Evolutionary conservation across 768 basidiomycete species (phyloP).

Genomic region (Cystobasidium tubakii): DNA sequence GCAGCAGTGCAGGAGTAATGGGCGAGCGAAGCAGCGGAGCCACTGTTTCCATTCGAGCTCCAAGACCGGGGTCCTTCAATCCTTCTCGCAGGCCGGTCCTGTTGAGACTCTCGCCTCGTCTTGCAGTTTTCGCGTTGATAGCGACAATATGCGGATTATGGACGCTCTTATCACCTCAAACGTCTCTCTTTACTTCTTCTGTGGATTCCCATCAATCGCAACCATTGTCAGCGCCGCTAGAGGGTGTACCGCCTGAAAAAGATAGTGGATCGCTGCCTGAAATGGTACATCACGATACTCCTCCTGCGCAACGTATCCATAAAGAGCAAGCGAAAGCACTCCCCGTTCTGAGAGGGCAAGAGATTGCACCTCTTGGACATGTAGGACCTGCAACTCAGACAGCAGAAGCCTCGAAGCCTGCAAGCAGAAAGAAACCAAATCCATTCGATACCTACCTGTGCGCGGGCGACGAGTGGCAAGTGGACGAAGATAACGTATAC

Average conservation of each 20-base stretch:
- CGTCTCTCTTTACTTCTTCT: not conserved
- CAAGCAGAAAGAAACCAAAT: not conserved
- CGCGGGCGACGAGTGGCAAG: slow-evolving; percentile 9
- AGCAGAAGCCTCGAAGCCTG: not conserved
- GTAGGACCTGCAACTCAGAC: not conserved
- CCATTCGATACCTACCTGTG: slow-evolving; percentile 7
- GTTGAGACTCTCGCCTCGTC: not conserved
- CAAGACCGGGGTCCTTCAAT: not conserved
- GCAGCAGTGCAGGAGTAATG: not conserved
- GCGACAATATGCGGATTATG: not conserved
- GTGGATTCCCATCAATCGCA: not conserved
- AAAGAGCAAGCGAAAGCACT: not conserved
- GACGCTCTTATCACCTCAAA: not conserved
- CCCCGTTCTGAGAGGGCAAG: not conserved
- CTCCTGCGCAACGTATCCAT: not conserved
- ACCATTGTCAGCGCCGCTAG: not conserved
- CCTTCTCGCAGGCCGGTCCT: not conserved
- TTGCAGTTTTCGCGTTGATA: not conserved
- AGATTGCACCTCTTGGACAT: not conserved
- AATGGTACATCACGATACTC: slow-evolving; percentile 10
- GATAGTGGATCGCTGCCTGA: not conserved
- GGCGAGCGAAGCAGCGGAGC: not conserved
- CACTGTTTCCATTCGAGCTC: not conserved
- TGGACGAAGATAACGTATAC: slow-evolving; percentile 16
- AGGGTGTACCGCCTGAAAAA: not conserved